Evolutionary conservation across 1,139 yeast species (phyloP).

Genomic region (Blastobotrys niveus): DNA sequence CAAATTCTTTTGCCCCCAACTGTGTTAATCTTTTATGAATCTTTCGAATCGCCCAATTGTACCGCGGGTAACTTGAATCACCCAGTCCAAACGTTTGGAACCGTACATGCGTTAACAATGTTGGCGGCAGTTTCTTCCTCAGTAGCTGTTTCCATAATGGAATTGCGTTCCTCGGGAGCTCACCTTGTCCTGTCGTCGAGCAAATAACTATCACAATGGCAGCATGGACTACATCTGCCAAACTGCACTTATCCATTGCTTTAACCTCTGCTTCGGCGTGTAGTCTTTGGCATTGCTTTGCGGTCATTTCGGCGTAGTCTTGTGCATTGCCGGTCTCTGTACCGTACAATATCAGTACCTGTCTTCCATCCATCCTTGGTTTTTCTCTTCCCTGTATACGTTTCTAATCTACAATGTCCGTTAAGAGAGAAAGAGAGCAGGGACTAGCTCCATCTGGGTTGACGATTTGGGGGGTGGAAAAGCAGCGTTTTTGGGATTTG

Average conservation of each 20-base stretch:
- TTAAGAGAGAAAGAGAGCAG: no score
- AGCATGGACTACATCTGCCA: constrained; percentile 29
- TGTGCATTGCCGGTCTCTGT: constrained; percentile 92
- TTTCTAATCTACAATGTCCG: no score
- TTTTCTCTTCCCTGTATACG: no score
- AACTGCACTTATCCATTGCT: constrained; percentile 59
- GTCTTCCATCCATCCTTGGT: not conserved
- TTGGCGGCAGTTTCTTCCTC: constrained; percentile 55
- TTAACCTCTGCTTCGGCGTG: constrained; percentile 43
- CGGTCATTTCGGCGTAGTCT: constrained; percentile 69
- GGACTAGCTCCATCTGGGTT: no score
- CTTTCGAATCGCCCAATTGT: constrained; percentile 77
- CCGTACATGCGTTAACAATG: constrained; percentile 52
- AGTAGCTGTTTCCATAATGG: constrained; percentile 70
- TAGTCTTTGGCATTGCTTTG: constrained; percentile 50
- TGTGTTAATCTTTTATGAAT: constrained; percentile 71
- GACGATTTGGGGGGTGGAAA: no score
- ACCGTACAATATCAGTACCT: constrained; percentile 67
- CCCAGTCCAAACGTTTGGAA: constrained; percentile 86
- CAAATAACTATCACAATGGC: constrained; percentile 59
- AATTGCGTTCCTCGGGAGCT: constrained; percentile 70
- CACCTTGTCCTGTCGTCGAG: constrained; percentile 96
- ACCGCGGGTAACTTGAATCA: constrained; percentile 86
- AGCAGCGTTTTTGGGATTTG: no score
- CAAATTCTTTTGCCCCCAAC: constrained; percentile 71